phyloP scores from a whole-genome alignment of 139 green algal genomes.

The Chlorella sp. region DNA sequence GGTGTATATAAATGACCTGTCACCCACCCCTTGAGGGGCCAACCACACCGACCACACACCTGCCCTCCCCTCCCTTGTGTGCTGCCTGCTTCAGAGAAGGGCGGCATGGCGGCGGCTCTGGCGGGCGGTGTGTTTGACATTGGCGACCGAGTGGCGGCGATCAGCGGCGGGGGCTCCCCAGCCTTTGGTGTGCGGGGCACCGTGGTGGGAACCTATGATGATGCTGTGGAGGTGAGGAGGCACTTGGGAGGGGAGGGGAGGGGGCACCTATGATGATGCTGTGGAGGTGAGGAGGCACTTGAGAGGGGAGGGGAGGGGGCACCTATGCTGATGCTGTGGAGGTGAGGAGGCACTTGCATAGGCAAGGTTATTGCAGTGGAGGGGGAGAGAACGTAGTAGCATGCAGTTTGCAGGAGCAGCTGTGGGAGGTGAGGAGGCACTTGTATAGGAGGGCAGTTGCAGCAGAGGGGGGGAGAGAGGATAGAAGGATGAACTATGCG shows the following conservation, averaged over 20 bases:
- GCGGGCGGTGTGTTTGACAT: slow-evolving; percentile 80
- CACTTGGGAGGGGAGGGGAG: too few species aligned
- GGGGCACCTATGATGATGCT: slow-evolving; percentile 70
- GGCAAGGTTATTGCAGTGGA: background rate
- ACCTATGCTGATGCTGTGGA: slow-evolving; percentile 79
- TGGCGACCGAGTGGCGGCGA: slow-evolving; percentile 80
- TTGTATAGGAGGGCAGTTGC: too few species aligned
- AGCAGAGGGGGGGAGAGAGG: too few species aligned
- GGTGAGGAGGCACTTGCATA: slow-evolving; percentile 42
- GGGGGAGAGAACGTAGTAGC: background rate
- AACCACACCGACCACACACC: background rate
- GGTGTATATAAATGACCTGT: too few species aligned
- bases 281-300: slow-evolving; percentile 65
- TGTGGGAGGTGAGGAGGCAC: too few species aligned
- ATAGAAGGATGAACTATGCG: too few species aligned
- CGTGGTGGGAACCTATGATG: slow-evolving; percentile 73
- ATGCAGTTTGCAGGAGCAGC: background rate
- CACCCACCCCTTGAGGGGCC: too few species aligned
- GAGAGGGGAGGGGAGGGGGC: too few species aligned
- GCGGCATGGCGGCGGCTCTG: slow-evolving; percentile 48
- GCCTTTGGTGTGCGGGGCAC: slow-evolving; percentile 79
- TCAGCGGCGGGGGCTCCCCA: slow-evolving; percentile 63
- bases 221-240: slow-evolving; percentile 70
- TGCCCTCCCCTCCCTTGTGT: background rate
- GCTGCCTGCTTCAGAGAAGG: slow-evolving; percentile 18